Conservation (phyloP, 108 stramenopile genomes). For the Phaeodactylum tricornutum region DNA sequence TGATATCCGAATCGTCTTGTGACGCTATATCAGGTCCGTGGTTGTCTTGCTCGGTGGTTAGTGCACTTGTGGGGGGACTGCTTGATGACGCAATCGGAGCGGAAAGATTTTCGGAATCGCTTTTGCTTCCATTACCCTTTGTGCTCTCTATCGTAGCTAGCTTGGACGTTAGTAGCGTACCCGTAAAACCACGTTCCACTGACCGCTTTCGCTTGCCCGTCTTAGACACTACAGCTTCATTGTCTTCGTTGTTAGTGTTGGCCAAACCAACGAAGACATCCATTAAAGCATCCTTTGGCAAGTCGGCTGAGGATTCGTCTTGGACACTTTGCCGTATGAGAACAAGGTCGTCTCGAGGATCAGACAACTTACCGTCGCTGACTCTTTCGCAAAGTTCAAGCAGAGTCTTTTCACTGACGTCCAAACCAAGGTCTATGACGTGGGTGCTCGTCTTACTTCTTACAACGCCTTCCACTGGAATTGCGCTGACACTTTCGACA, state of each 20-base stretch:
- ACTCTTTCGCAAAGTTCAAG: constrained; percentile 5
- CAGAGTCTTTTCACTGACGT: constrained; percentile 1
- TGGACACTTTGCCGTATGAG: constrained; percentile 8
- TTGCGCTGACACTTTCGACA: not conserved
- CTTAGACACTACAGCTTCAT: not conserved
- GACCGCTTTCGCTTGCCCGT: constrained; percentile 10
- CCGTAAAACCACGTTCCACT: constrained; percentile 30
- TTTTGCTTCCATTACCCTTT: too few relatives aligned
- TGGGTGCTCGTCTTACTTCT: constrained; percentile 1
- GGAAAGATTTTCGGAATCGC: not conserved
- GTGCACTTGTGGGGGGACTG: not conserved
- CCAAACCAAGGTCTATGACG: constrained; percentile 8
- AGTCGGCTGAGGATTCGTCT: constrained; percentile 2
- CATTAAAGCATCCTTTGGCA: constrained; percentile 13
- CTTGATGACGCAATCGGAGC: not conserved
- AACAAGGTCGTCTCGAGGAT: not conserved
- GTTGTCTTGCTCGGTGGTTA: not conserved
- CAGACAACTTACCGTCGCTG: not conserved
- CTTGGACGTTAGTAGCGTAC: constrained; percentile 29
- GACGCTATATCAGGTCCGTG: not conserved
- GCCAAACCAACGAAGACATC: constrained; percentile 9
- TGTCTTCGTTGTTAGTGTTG: not conserved
- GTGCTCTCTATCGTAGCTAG: too few relatives aligned
- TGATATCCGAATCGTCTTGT: too few relatives aligned
- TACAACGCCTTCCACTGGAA: constrained; percentile 1